These are phyloP conservation scores for Colletotrichum somersetense DNA, from an alignment of 2,329 filamentous ascomycete species.

Conservation along the genomic window DNA sequence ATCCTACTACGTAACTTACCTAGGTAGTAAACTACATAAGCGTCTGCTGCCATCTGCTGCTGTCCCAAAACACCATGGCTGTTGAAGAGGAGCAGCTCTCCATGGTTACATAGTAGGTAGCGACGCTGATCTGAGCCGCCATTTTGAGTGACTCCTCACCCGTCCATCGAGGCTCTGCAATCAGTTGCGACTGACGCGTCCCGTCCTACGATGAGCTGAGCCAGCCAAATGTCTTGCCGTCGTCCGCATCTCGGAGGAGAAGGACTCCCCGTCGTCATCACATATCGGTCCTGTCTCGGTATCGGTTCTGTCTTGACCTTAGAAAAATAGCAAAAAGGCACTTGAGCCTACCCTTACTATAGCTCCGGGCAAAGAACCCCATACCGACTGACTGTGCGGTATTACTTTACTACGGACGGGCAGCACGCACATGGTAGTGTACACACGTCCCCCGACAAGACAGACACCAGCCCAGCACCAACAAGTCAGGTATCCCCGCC, in stretches of 20 bases:
- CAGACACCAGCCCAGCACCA: conserved; percentile 1
- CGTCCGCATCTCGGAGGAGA: not conserved
- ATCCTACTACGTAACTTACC: not conserved
- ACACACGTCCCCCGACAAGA: conserved; percentile 11
- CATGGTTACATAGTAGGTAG: too few relatives aligned
- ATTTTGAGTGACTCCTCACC: not conserved
- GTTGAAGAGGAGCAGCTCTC: not conserved
- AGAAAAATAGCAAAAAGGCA: too few relatives aligned
- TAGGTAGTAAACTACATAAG: not conserved
- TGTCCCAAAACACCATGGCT: not conserved
- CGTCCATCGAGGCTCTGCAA: not conserved
- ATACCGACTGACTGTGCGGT: conserved; percentile 17
- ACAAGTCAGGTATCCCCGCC: conserved; percentile 18
- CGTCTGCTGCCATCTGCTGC: not conserved
- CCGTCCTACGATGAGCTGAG: conserved; percentile 15
- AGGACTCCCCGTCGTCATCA: conserved; percentile 1
- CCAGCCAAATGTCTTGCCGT: conserved; percentile 5
- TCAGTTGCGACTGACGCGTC: conserved; percentile 1
- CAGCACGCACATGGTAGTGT: not conserved
- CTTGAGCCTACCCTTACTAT: conserved; percentile 5
- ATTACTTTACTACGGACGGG: too few relatives aligned
- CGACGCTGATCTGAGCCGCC: not conserved
- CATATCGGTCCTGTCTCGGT: not conserved
- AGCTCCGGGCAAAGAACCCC: conserved; percentile 20
- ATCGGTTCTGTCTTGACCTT: not conserved